These are phyloP conservation scores for Xylona heveae DNA, from an alignment of 495 filamentous ascomycete genomes.

Conservation along the genomic window DNA sequence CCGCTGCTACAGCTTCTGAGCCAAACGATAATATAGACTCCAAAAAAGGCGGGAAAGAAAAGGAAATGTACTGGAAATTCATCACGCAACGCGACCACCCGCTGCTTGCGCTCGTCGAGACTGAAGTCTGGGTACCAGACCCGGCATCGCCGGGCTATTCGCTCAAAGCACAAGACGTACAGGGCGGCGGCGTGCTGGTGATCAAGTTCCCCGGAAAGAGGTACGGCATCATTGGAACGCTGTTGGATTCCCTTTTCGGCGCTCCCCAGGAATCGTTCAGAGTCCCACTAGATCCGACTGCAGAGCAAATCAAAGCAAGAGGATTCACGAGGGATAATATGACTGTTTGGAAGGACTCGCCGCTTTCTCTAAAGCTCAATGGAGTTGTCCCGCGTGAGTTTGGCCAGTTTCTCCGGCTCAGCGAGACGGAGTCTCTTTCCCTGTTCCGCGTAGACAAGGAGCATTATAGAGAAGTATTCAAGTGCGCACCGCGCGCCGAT, in stretches of 20 bases:
- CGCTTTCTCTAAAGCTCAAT: constrained; percentile 24
- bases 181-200: constrained; percentile 30
- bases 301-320: constrained; percentile 23
- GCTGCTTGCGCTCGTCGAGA: constrained; percentile 45
- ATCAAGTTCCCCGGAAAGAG: constrained; percentile 39
- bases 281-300: constrained; percentile 42
- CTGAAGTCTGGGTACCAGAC: constrained; percentile 67
- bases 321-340: constrained; percentile 40
- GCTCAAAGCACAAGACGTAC: constrained; percentile 21
- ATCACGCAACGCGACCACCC: constrained; percentile 63
- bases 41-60: too few relatives aligned
- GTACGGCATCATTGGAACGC: constrained; percentile 10
- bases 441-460: constrained; percentile 50
- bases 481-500: constrained; percentile 50
- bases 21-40: constrained; percentile 6
- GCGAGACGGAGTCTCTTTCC: constrained; percentile 27
- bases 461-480: constrained; percentile 42
- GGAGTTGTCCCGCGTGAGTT: constrained; percentile 32
- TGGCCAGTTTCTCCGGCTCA: constrained; percentile 24
- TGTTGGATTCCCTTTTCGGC: constrained; percentile 7
- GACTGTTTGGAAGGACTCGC: constrained; percentile 59
- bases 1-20: too few relatives aligned
- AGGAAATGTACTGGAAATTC: constrained; percentile 70
- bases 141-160: constrained; percentile 24
- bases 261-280: constrained; percentile 20